A percentile compares a stretch with the other conserved stretches of the same genome.
Evolutionary conservation across 2,329 filamentous ascomycete genomes (phyloP).

Genomic region (Aspergillus flavus): DNA sequence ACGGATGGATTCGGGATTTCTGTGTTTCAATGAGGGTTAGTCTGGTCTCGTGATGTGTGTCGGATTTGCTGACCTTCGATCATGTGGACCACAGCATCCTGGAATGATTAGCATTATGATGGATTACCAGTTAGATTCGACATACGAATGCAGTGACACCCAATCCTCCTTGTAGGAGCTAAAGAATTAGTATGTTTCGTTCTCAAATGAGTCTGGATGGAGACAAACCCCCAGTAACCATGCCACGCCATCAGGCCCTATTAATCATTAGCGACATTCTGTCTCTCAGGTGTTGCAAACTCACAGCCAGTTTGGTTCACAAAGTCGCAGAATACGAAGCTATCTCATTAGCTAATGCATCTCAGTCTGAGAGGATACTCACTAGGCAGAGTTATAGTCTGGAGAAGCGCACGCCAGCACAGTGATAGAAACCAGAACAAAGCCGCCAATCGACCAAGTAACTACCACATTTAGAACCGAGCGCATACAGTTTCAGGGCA

Average conservation of each 20-base stretch:
- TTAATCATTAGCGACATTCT: constrained; percentile 17
- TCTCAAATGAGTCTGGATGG: no score
- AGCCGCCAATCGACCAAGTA: constrained; percentile 69
- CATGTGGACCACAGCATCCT: constrained; percentile 52
- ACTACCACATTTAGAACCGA: constrained; percentile 36
- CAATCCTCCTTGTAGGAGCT: constrained; percentile 52
- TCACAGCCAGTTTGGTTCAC: constrained; percentile 66
- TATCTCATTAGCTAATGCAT: constrained; percentile 13
- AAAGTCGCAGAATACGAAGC: constrained; percentile 62
- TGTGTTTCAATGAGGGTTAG: constrained; percentile 6
- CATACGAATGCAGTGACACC: constrained; percentile 55
- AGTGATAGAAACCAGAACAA: constrained; percentile 69
- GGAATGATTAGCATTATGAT: constrained; percentile 3
- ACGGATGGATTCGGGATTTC: constrained; percentile 47
- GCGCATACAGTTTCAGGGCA: fast-evolving
- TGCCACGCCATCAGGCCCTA: constrained; percentile 62
- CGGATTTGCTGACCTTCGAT: constrained; percentile 18
- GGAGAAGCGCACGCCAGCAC: constrained; percentile 67
- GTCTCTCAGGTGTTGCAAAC: not conserved
- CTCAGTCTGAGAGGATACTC: constrained; percentile 37
- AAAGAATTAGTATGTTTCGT: constrained; percentile 13
- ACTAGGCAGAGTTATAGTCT: constrained; percentile 63
- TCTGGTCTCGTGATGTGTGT: not conserved
- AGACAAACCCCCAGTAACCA: constrained; percentile 43
- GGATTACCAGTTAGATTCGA: not conserved